Evolutionary conservation across 129 eudicot species (phyloP), one percentile per base, ranked within the genome.

Genomic region (Scalesia atractyloides): DNA sequence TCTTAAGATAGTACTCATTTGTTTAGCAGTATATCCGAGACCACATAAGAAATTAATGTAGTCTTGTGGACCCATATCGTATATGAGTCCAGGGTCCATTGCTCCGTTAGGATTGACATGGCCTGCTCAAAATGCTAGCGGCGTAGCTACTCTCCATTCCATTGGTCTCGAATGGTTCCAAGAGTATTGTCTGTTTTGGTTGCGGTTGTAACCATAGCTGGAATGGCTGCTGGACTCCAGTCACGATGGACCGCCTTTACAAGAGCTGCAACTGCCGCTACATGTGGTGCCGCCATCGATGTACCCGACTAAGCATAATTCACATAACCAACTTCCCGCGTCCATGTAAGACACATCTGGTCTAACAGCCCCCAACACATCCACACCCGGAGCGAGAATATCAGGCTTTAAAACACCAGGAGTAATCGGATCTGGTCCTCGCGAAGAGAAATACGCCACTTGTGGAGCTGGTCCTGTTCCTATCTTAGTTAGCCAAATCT

Each of bases 181-280:
- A 14, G 63, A 0, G 75, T 61, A 41, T 87, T 84, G 51, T 84
- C 88, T 0, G 26, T 48, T 5, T 71, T 56, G 20, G 26, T 71
- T 52, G 91, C 88, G 0, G 88, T 79, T 11, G 88, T 86, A 77
- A 87, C 81, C 52, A 87, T 69, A 12, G 92, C 92, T 0, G 86
- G 88, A 9, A 87, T 84, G 6, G 89, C 85, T 5, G 89, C 81
- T 2, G 92, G 92, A 72, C 83, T 84, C 89, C 87, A 84, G 14
- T 84, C 73, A 6, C 73, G 85, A 9, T 84, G 89, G 0, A 83
- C 75, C 1, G 76, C 79, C 63, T 84, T 84, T 1, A 84, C 53
- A 0, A 84, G 73, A 3, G 92, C 85, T 2, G 89, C 76, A 1
- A 79, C 72, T 6, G 89, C 86, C 0, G 85, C 79, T 15, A 82